A percentile compares a stretch with the other conserved stretches of the same genome.
Conservation (phyloP, 2,329 filamentous ascomycete species). For the Talaromyces sp. region DNA sequence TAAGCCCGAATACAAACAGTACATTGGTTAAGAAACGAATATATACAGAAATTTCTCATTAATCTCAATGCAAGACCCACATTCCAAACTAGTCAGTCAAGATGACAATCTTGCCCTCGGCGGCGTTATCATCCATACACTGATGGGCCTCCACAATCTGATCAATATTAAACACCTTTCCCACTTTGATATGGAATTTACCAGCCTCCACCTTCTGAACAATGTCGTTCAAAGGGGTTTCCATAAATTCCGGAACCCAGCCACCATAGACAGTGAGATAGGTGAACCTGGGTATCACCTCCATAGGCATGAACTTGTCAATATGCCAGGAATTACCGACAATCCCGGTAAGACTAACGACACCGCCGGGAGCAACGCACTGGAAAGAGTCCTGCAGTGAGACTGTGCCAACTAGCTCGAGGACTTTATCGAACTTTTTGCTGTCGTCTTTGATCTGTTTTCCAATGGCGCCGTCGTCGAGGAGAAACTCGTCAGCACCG, state of each 20-base stretch:
- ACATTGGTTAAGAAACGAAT: not conserved
- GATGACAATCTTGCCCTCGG: conserved; percentile 44
- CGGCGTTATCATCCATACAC: conserved; percentile 41
- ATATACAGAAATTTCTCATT: not conserved
- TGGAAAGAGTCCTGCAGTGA: conserved; percentile 41
- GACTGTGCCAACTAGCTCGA: conserved; percentile 43
- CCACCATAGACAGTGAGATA: conserved; percentile 40
- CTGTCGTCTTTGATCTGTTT: conserved; percentile 25
- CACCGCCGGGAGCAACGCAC: conserved; percentile 29
- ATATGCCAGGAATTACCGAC: conserved; percentile 40
- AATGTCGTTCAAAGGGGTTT: conserved; percentile 37
- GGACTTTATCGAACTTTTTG: conserved; percentile 39
- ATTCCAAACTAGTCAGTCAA: conserved; percentile 11
- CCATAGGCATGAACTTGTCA: conserved; percentile 39
- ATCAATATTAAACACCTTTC: conserved; percentile 39
- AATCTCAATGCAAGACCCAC: not conserved
- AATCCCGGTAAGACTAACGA: conserved; percentile 44
- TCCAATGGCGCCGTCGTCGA: conserved; percentile 40
- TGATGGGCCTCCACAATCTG: conserved; percentile 44
- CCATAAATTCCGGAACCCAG: conserved; percentile 34
- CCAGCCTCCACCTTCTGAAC: conserved; percentile 33
- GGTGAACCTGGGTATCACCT: conserved; percentile 34
- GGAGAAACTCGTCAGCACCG: conserved; percentile 40
- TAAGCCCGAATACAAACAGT: too few species aligned
- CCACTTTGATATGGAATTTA: conserved; percentile 36